Base-by-base conservation (phyloP, 2,329 filamentous ascomycete species). In the Thelonectria rubi region DNA sequence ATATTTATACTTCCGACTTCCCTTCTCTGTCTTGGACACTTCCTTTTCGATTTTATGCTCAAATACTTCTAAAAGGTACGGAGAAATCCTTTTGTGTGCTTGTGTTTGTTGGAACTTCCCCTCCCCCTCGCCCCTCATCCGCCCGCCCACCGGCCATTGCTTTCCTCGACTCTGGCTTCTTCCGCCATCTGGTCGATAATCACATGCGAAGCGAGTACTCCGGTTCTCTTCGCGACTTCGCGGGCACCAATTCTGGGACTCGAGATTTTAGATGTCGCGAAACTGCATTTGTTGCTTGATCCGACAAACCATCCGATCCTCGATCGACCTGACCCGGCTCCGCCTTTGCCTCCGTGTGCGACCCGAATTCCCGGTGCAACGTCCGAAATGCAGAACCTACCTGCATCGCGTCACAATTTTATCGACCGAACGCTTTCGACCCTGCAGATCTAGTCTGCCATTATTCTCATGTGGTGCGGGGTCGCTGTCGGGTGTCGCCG, bases 261-360 rank as follows among this genome's bases (percentile, higher is more conserved):
- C n/a, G 10, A 14, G 14, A 15, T 17, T 37, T 14, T 11, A 6
- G n/a, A 45, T 5, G 17, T 46, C 26, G 21, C 18, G 45, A 14
- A 14, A n/a, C 46, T 48, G 40, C 3, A 14, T 54, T 26, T 42
- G 24, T 34, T 45, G 10, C 34, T 20, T 18, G 6, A 20, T 54
- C 32, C 47, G 45, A 58, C 49, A 20, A n/a, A 49, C 53, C 42
- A 54, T 60, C 62, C 55, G 40, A 63, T 52, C 24, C 24, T 47
- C 50, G 26, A 32, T 47, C 48, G 26, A 47, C 45, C 43, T 53
- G 30, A 55, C 57, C 46, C 21, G 40, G 39, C 56, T 49, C 65
- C 57, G 50, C 32, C 48, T 47, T 58, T 50, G 26, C 46, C 40
- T 63, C 62, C 63, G 65, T 70, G 69, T 72, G 63, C 68, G 65